Evolutionary conservation across 371 early-diverging fungal species (phyloP).

Genomic region (Syncephalastrum contaminatum): DNA sequence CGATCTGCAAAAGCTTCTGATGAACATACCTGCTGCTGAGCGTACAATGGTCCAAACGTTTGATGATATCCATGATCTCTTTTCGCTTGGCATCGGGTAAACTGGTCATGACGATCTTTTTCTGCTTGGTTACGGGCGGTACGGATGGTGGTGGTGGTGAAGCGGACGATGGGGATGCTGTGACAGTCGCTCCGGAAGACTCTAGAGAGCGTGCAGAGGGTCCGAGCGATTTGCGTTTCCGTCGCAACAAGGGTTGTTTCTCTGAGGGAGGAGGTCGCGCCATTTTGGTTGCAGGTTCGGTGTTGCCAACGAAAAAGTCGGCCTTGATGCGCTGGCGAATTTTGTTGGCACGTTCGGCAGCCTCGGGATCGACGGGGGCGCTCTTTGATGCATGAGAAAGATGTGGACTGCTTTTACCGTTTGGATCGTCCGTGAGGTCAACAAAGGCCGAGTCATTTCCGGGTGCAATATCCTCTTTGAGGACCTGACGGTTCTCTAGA

Average conservation of each 20-base stretch:
- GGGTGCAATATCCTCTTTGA: background rate
- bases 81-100: conserved; percentile 13
- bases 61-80: conserved; percentile 14
- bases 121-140: background rate
- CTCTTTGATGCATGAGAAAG: background rate
- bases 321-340: conserved; percentile 39
- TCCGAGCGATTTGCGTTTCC: conserved; percentile 18
- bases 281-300: conserved; percentile 12
- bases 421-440: background rate
- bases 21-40: conserved; percentile 20
- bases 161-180: background rate
- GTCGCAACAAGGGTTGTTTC: conserved; percentile 4
- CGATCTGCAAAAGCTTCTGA: background rate
- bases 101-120: conserved; percentile 29
- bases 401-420: background rate
- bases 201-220: background rate
- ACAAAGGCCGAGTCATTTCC: background rate
- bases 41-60: conserved; percentile 18
- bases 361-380: conserved; percentile 1
- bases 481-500: too few species aligned
- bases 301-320: conserved; percentile 30
- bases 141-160: background rate
- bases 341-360: conserved; percentile 16
- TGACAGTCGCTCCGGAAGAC: background rate
- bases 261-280: conserved; percentile 6